A percentile compares a stretch with the other conserved stretches of the same genome.
phyloP scores from a whole-genome alignment of 148 eudicot genomes.

The Drosera capensis region DNA sequence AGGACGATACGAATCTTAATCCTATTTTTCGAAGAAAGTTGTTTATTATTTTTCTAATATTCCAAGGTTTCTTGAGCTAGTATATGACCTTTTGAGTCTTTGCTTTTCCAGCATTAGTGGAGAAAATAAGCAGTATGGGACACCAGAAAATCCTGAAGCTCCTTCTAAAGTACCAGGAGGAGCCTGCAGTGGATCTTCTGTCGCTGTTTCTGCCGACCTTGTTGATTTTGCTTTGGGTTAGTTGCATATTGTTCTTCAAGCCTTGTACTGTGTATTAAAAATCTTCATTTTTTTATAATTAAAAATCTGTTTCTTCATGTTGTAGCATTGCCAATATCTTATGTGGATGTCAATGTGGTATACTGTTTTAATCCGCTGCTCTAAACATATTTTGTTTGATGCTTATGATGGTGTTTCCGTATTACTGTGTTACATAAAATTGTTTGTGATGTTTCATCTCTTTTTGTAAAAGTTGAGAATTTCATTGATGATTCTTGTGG shows the following conservation, averaged over 20 bases:
- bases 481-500: too few relatives aligned
- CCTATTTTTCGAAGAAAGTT: too few relatives aligned
- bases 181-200: constrained; percentile 91
- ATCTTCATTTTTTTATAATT: not conserved
- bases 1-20: too few relatives aligned
- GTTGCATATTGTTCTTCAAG: constrained; percentile 8
- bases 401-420: too few relatives aligned
- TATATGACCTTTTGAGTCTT: constrained; percentile 5
- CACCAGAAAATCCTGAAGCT: constrained; percentile 77
- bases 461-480: too few relatives aligned
- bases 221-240: constrained; percentile 87
- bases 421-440: too few relatives aligned
- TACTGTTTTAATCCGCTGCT: too few relatives aligned
- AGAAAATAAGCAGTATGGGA: constrained; percentile 75
- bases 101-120: constrained; percentile 53
- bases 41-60: not conserved
- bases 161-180: constrained; percentile 71
- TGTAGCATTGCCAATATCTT: too few relatives aligned
- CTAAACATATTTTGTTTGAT: too few relatives aligned
- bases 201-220: constrained; percentile 75
- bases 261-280: not conserved
- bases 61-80: not conserved
- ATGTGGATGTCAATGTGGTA: too few relatives aligned
- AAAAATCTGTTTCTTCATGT: not conserved
- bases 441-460: too few relatives aligned